Conservation (phyloP, 108 stramenopile genomes). For the Ochromonas danica region DNA sequence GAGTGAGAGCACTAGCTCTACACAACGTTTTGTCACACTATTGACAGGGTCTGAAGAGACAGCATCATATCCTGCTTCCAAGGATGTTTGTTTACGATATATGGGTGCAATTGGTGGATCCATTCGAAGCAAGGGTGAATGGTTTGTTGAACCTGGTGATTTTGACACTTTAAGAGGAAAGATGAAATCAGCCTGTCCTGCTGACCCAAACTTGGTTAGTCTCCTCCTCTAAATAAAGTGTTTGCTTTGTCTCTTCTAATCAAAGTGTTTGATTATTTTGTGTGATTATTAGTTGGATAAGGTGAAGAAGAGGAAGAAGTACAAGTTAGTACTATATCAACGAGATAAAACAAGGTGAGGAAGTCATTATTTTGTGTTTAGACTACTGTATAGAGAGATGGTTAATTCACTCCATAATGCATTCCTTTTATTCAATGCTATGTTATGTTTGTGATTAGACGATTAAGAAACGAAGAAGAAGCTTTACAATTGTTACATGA, state of each 20-base stretch:
- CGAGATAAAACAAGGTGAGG: too few species aligned
- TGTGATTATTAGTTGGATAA: neutral
- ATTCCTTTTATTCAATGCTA: too few species aligned
- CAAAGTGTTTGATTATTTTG: too few species aligned
- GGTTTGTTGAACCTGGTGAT: neutral
- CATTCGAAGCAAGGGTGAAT: neutral
- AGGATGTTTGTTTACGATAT: neutral
- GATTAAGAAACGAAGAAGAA: neutral
- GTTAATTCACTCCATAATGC: too few species aligned
- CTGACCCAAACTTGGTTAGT: too few species aligned
- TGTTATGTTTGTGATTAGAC: too few species aligned
- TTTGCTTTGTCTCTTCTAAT: too few species aligned
- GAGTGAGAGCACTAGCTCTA: neutral
- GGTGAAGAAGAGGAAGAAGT: neutral
- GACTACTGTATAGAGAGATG: too few species aligned
- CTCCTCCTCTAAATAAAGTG: too few species aligned
- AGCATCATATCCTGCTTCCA: too few species aligned
- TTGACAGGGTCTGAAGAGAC: too few species aligned
- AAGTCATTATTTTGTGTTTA: too few species aligned
- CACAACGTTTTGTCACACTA: neutral
- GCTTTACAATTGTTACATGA: neutral
- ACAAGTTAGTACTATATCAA: conserved; percentile 20
- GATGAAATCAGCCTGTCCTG: neutral
- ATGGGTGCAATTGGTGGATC: conserved; percentile 17
- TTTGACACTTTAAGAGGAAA: neutral